Evolutionary conservation across 495 filamentous ascomycete genomes (phyloP).

Genomic region (Aspergillus biplanus): DNA sequence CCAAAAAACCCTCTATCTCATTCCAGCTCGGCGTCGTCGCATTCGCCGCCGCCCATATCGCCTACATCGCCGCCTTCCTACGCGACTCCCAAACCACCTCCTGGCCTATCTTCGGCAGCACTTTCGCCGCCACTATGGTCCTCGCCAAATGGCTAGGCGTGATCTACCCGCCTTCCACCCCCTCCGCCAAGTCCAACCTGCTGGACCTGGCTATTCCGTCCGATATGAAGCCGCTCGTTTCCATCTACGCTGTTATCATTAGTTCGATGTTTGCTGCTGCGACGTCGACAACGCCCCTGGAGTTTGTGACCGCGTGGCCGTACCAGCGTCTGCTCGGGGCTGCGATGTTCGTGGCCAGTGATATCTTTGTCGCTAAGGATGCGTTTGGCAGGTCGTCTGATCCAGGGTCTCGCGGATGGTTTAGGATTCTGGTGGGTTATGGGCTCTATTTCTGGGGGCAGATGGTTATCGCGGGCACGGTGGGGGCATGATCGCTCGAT

Average conservation of each 20-base stretch:
- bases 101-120: slow-evolving; percentile 16
- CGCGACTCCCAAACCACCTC: slow-evolving; percentile 17
- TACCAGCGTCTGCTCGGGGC: slow-evolving; percentile 15
- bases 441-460: slow-evolving; percentile 25
- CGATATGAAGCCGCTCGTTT: slow-evolving; percentile 26
- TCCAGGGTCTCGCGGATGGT: background rate
- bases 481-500: slow-evolving; percentile 27
- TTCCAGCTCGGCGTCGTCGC: slow-evolving; percentile 30
- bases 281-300: slow-evolving; percentile 14
- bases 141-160: background rate
- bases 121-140: slow-evolving; percentile 4
- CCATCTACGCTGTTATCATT: slow-evolving; percentile 24
- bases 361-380: slow-evolving; percentile 22
- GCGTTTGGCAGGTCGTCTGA: slow-evolving; percentile 6
- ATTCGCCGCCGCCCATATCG: slow-evolving; percentile 30
- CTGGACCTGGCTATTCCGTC: slow-evolving; percentile 19
- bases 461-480: slow-evolving; percentile 21
- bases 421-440: slow-evolving; percentile 18
- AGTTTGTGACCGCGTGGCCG: background rate
- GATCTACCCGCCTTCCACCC: background rate
- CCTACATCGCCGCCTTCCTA: slow-evolving; percentile 28
- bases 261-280: slow-evolving; percentile 26
- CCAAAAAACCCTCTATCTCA: slow-evolving; percentile 22
- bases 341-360: slow-evolving; percentile 21
- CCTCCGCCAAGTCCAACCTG: slow-evolving; percentile 8